Evolutionary conservation across 129 eudicot genomes (phyloP), one percentile per base, ranked within the genome.

Genomic region (Ambrosia artemisiifolia): DNA sequence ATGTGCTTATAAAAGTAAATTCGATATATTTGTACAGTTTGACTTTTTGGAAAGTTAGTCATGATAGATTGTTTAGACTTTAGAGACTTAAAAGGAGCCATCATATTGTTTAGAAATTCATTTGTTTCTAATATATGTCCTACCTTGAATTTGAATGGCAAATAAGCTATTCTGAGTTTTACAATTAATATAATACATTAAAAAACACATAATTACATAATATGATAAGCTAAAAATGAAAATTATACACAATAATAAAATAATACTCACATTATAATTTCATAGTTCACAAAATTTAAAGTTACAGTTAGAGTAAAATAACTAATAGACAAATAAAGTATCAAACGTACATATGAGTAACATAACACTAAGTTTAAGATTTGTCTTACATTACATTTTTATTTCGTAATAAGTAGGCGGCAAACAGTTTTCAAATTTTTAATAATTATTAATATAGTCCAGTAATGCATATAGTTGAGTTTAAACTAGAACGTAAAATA

Each of bases 31-130:
- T 55, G 34, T 17, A 40, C 70, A n/a, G 71, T 77, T 77, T 77
- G 81, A 77, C 76, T 61, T 70, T 67, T 48, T 40, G n/a, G 64
- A 70, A 77, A 77, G 76, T 36, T n/a, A 47, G 51, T 10, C 69
- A 67, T 76, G 57, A 76, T 68, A 57, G 69, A 47, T 59, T 76
- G 74, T 69, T 76, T 76, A 62, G 75, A 24, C 69, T 69, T 76
- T 76, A 62, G 75, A 24, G n/a, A 48, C 18, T 48, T 48, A 48
- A 48, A 54, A 54, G 61, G 9, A 19, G 61, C 12, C 69, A 67
- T 76, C 46, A 76, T 68, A 57, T n/a, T n/a, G n/a, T n/a, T n/a
- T n/a, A n/a, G n/a, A n/a, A 64, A 38, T 40, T 64, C 50, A 17
- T 38, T 64, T 64, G 20, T 44, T 66, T 67, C 14, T 67, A 28